Conservation (phyloP, 345 rosid species). For the Salix viminalis region DNA sequence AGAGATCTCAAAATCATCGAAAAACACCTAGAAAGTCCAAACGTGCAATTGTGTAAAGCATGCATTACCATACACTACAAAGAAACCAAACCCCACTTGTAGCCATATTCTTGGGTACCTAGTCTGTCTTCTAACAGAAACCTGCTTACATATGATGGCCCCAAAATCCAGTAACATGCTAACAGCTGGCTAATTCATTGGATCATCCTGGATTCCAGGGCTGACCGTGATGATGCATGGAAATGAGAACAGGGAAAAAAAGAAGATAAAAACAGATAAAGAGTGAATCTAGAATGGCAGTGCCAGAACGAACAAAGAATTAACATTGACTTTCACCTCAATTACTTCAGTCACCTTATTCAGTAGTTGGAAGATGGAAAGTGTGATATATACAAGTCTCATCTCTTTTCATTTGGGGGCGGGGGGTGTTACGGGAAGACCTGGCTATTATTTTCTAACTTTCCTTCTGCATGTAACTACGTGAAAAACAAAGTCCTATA, state of each 20-base stretch:
- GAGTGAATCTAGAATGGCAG: not conserved
- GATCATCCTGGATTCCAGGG: not conserved
- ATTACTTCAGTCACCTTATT: not conserved
- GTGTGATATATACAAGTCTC: not conserved
- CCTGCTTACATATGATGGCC: not conserved
- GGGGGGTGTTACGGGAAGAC: not conserved
- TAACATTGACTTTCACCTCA: not conserved
- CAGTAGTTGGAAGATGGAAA: too few relatives aligned
- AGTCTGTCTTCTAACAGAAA: not conserved
- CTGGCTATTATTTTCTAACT: not conserved
- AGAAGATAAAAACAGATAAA: not conserved
- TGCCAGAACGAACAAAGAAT: not conserved
- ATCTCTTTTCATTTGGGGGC: not conserved
- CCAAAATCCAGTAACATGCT: not conserved
- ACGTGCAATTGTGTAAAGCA: not conserved
- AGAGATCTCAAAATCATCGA: too few relatives aligned
- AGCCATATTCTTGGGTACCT: not conserved
- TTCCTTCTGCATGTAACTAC: not conserved
- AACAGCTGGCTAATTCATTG: not conserved
- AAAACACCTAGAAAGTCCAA: not conserved
- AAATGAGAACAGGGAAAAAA: not conserved
- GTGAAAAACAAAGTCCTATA: not conserved
- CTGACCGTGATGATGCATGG: not conserved
- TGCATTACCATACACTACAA: not conserved
- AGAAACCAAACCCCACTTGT: not conserved